phyloP scores from a whole-genome alignment of 106 monocot genomes.

The Phalaenopsis aphrodite region DNA sequence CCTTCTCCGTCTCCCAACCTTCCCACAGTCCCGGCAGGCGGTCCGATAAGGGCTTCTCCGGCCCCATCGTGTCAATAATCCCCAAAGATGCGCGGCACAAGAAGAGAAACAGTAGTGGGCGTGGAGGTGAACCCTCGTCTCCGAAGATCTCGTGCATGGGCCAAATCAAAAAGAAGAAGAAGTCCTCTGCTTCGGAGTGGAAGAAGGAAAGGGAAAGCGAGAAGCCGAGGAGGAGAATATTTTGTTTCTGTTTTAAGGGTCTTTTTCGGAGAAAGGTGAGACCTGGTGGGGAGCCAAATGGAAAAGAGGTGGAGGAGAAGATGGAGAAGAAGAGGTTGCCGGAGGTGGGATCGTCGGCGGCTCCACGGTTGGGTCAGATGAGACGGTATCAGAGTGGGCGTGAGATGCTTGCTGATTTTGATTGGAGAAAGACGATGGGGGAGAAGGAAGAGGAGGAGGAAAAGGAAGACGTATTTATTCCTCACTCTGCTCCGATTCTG shows the following conservation, averaged over 20 bases:
- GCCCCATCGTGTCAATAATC: constrained; percentile 28
- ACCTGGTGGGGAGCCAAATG: background rate
- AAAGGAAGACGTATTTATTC: constrained; percentile 15
- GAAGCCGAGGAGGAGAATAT: background rate
- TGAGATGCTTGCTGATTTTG: constrained; percentile 23
- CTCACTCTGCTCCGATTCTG: constrained; percentile 31
- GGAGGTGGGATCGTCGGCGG: background rate
- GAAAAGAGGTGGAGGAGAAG: background rate
- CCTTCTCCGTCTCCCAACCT: constrained; percentile 7
- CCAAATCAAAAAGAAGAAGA: constrained; percentile 50
- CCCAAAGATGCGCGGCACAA: constrained; percentile 37
- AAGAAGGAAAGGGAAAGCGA: background rate
- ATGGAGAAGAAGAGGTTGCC: background rate
- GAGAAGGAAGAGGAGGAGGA: constrained; percentile 12
- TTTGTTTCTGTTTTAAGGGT: background rate
- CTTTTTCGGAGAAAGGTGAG: constrained; percentile 15
- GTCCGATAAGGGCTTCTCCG: background rate
- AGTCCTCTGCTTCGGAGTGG: background rate
- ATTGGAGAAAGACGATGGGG: constrained; percentile 24
- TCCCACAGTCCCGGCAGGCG: constrained; percentile 15
- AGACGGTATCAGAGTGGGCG: constrained; percentile 38
- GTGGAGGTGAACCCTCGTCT: constrained; percentile 40
- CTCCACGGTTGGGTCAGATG: constrained; percentile 26
- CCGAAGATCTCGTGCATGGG: constrained; percentile 90
- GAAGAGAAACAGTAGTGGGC: background rate